Evolutionary conservation across 73 alveolate genomes (phyloP).

Genomic region (Paramecium caudatum): DNA sequence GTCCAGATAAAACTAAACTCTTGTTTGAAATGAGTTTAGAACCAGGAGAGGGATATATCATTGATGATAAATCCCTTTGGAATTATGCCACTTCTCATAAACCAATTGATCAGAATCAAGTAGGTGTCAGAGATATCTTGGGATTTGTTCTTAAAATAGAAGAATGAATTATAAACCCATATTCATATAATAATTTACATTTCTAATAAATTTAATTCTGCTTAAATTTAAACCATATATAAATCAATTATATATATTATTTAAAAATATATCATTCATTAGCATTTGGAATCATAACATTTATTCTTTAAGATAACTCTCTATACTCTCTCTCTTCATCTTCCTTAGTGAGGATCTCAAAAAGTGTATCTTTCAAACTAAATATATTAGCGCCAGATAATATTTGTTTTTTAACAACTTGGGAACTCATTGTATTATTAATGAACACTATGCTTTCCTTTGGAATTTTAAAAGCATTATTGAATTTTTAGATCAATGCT

Average conservation of each 20-base stretch:
- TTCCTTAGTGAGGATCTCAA: no score
- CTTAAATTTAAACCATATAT: no score
- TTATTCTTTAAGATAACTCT: no score
- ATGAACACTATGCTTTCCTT: background rate
- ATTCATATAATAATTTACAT: no score
- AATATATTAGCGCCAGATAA: background rate
- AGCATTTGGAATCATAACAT: no score
- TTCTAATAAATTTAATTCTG: no score
- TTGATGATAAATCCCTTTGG: conserved; percentile 58
- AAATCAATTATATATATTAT: no score
- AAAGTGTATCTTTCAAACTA: background rate
- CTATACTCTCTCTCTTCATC: background rate
- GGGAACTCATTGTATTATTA: background rate
- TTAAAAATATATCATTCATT: no score
- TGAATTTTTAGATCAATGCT: background rate
- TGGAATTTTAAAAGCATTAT: background rate
- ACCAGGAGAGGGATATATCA: conserved; percentile 62
- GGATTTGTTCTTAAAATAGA: conserved; percentile 46
- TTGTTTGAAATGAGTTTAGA: conserved; percentile 60
- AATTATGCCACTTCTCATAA: conserved; percentile 62
- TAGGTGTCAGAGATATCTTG: conserved; percentile 45
- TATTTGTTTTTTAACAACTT: background rate
- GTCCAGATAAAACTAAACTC: conserved; percentile 10
- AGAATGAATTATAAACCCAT: conserved; percentile 24
- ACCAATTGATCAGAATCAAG: background rate